phyloP scores from a whole-genome alignment of 345 rosid species.

The Camelina sativa region DNA sequence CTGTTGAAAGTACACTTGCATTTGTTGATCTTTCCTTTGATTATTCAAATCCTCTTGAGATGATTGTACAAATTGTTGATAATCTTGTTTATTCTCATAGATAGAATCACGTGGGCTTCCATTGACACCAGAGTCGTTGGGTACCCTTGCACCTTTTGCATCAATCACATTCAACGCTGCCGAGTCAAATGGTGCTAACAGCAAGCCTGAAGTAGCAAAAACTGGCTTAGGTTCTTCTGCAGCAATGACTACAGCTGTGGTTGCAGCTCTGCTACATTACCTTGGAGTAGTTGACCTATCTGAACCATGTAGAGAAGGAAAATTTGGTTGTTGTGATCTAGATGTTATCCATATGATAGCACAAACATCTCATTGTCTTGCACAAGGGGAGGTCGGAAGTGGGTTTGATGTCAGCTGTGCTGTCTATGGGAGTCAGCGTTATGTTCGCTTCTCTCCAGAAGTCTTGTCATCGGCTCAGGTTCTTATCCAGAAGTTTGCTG shows the following conservation, averaged over 20 bases:
- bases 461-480: constrained; percentile 92
- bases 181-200: constrained; percentile 60
- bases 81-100: constrained; percentile 44
- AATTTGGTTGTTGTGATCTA: constrained; percentile 52
- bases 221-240: constrained; percentile 99
- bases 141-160: constrained; percentile 77
- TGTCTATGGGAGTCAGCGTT: constrained; percentile 94
- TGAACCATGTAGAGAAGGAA: constrained; percentile 48
- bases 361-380: constrained; percentile 94
- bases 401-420: constrained; percentile 99
- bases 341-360: constrained; percentile 85
- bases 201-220: constrained; percentile 97
- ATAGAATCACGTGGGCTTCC: constrained; percentile 91
- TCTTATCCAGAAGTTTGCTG: constrained; percentile 19
- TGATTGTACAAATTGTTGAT: constrained; percentile 34
- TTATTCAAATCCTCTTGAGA: constrained; percentile 10
- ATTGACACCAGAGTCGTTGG: constrained; percentile 76
- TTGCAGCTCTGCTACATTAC: constrained; percentile 89
- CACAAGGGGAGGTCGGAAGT: constrained; percentile 99
- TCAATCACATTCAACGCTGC: constrained; percentile 82
- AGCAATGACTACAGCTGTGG: constrained; percentile 96
- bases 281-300: constrained; percentile 82
- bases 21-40: constrained; percentile 5
- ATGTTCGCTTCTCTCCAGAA: constrained; percentile 92
- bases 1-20: neutral